phyloP scores from a whole-genome alignment of 228 moss, liverwort and hornwort species.

The Sphagnum fallax region DNA sequence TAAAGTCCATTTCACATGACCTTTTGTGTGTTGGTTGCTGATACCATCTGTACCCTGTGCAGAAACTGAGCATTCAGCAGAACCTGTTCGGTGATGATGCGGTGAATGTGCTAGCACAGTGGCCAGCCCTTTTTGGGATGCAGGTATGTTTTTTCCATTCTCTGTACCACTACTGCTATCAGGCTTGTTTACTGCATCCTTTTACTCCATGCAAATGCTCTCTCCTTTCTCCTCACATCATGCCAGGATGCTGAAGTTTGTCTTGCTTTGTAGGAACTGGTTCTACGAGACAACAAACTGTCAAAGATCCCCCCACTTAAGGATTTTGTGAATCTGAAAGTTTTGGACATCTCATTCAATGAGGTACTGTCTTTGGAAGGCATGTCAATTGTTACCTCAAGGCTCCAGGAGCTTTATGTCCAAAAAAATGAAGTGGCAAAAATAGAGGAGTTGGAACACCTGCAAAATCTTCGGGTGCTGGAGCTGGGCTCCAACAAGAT shows the following conservation, averaged over 20 bases:
- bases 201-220: background rate
- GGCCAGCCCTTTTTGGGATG: slow-evolving; percentile 52
- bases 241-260: background rate
- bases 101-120: slow-evolving; percentile 46
- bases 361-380: slow-evolving; percentile 62
- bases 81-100: slow-evolving; percentile 82
- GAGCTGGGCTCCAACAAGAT: slow-evolving; percentile 92
- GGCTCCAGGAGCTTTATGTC: slow-evolving; percentile 56
- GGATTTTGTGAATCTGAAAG: slow-evolving; percentile 40
- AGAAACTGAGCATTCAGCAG: slow-evolving; percentile 89
- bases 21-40: too few species aligned
- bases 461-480: slow-evolving; percentile 59
- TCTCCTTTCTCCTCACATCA: background rate
- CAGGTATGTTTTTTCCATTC: slow-evolving; percentile 19
- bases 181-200: background rate
- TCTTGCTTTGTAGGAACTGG: slow-evolving; percentile 50
- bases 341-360: slow-evolving; percentile 90
- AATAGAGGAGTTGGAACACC: slow-evolving; percentile 77
- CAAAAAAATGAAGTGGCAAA: slow-evolving; percentile 69
- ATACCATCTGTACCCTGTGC: slow-evolving; percentile 2
- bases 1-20: too few species aligned
- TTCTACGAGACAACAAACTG: slow-evolving; percentile 87
- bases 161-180: background rate
- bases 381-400: slow-evolving; percentile 35
- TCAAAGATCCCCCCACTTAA: slow-evolving; percentile 46